Evolutionary conservation across 495 filamentous ascomycete genomes (phyloP), one percentile per base, ranked within the genome.

Genomic region (Symbiotaphrina buchneri): DNA sequence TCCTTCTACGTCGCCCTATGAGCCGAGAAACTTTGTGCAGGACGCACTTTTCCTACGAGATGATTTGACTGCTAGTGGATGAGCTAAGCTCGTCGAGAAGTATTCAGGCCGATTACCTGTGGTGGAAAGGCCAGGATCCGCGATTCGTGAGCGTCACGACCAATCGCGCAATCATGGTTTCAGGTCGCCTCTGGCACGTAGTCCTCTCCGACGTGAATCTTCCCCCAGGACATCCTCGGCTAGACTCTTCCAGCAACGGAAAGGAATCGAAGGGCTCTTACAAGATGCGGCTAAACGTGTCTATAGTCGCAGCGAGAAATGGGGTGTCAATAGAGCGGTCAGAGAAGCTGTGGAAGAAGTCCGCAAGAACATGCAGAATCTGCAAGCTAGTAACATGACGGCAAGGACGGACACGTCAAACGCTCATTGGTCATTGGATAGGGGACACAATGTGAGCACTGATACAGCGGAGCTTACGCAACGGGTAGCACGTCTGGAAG

Each of bases 341-440:
- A 71, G 84, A 13, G 83, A 85, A 36, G 85, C 87, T 3, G 68
- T 92, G 33, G 78, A 63, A 10, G 83, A 94, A 53, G 77, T 85
- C 2, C 65, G 61, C 38, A 73, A 63, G 41, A 75, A 73, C 37
- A 69, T 81, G 38, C 66, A 76, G 41, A 60, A 61, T n/a, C 56
- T 73, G 31, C 56, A 49, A 20, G 27, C 14, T 7, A 15, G 14
- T 30, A 30, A 30, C 27, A 30, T 7, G 7, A 7, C 14, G 8
- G 14, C 27, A 15, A 7, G 7, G 8, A 15, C 8, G 15, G 27
- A 30, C 15, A 10, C 16, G 14, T 16, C 8, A 15, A 18, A 52
- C 23, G 32, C 35, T 6, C 39, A 36, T 34, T 28, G 48, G 50
- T 8, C 52, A 51, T 29, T 47, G 48, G n/a, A 23, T 52, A 7